Conservation (phyloP, 202 grass and related monocot species). For the Carex arenaria region DNA sequence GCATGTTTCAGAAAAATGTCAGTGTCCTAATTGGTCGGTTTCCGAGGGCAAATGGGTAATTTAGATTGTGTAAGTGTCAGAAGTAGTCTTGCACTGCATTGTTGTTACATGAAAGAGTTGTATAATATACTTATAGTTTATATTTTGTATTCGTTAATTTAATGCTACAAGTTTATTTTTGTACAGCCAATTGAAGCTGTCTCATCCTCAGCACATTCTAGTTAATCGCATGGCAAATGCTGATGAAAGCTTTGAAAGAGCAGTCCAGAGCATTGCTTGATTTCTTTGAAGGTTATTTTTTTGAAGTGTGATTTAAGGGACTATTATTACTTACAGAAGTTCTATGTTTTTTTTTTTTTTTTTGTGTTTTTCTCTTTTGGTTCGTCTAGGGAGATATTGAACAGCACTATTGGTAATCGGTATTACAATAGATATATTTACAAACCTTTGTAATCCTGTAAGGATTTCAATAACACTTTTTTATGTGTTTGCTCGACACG, state of each 20-base stretch:
- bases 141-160: slow-evolving; percentile 1
- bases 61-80: no score
- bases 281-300: neutral
- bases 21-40: no score
- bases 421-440: neutral
- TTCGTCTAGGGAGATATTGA: neutral
- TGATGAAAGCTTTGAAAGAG: slow-evolving; percentile 67
- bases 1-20: no score
- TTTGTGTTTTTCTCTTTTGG: neutral
- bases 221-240: slow-evolving; percentile 46
- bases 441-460: neutral
- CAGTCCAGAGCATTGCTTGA: slow-evolving; percentile 57
- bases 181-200: slow-evolving; percentile 69
- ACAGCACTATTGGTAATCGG: neutral
- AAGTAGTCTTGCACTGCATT: neutral
- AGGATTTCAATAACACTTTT: no score
- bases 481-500: no score
- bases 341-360: neutral
- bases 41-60: no score
- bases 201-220: slow-evolving; percentile 60
- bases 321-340: neutral
- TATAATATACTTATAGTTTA: neutral
- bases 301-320: neutral
- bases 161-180: slow-evolving; percentile 7
- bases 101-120: neutral